Evolutionary conservation across 2,329 filamentous ascomycete genomes (phyloP), one percentile per base, ranked within the genome.

Genomic region (Talaromyces sp.): DNA sequence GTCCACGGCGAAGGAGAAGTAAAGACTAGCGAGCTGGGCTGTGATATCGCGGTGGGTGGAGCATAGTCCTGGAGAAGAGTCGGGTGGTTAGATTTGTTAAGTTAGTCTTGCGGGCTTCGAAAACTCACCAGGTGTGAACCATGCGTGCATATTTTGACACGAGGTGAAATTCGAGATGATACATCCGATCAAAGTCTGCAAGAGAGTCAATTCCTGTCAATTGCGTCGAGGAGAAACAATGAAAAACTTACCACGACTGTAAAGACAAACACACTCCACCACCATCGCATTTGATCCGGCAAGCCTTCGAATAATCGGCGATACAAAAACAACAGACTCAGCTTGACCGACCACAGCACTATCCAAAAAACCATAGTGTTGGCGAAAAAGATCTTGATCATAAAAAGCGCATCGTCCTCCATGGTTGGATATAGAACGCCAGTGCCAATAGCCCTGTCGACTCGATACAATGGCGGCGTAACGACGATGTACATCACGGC

Each of bases 291-390:
- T 41, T 76, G 73, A 2, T 68, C 63, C 1, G 64, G 67, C 17
- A 76, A 65, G 1, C 74, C 73, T 8, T 61, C 63, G 55, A 77
- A 65, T 17, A 78, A 63, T 24, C 71, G 69, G 51, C 73, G 73
- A 64, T 77, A 78, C 51, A 78, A 68, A 17, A 72, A 68, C 55
- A 79, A 66, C 35, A 79, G 65, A 5, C 72, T 73, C 24, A 76
- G 69, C 62, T 79, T 78, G 56, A 77, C 71, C 38, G 73, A 67
- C 74, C 74, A 78, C 5, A 78, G 68, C 19, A 70, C 71, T 7
- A 71, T 62, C 74, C 75, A 78, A 55, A 76, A 71, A 24, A 74
- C 67, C 51, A 76, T 69, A 4, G 71, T 72, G 19, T 72, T 73
- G 10, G 71, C 69, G 60, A 77, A 77, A 64, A 78, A 76, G 21